Conservation (phyloP, 306 rosid species). For the Cercis canadensis region DNA sequence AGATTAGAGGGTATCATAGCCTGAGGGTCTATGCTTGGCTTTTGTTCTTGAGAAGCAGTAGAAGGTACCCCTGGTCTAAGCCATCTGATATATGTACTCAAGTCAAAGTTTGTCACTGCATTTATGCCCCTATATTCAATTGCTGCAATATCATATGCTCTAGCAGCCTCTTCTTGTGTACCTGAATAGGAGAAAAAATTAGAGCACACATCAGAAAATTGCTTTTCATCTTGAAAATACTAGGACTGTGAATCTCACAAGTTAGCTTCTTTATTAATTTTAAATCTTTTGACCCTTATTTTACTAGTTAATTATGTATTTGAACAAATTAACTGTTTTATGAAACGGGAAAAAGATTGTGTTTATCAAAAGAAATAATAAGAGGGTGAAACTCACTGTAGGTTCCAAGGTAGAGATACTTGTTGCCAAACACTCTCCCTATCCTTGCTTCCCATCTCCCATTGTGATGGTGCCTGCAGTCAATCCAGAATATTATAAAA, state of each 20-base stretch:
- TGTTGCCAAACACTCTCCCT: slow-evolving; percentile 95
- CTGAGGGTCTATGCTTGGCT: slow-evolving; percentile 31
- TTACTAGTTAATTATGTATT: too few species aligned
- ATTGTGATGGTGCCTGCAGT: slow-evolving; percentile 84
- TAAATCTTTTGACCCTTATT: too few species aligned
- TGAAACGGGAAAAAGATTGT: too few species aligned
- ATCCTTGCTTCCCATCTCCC: slow-evolving; percentile 99
- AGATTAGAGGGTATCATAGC: slow-evolving; percentile 34
- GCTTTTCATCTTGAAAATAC: too few species aligned
- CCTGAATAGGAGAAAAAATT: slow-evolving; percentile 46
- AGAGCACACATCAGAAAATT: slow-evolving; percentile 48
- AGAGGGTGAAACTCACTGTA: slow-evolving; percentile 60
- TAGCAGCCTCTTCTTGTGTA: slow-evolving; percentile 96
- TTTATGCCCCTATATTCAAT: slow-evolving; percentile 89
- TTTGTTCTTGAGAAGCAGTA: slow-evolving; percentile 45
- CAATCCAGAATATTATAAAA: slow-evolving; percentile 11
- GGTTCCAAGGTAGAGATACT: slow-evolving; percentile 94
- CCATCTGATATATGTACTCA: slow-evolving; percentile 83
- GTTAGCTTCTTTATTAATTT: too few species aligned
- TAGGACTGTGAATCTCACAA: too few species aligned
- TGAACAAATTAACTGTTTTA: too few species aligned
- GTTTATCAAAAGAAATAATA: slow-evolving; percentile 7
- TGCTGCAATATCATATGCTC: slow-evolving; percentile 89
- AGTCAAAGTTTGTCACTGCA: slow-evolving; percentile 88
- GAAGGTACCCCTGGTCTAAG: slow-evolving; percentile 62